Base-by-base conservation (phyloP, 495 filamentous ascomycete species). In the Durotheca rogersii region DNA sequence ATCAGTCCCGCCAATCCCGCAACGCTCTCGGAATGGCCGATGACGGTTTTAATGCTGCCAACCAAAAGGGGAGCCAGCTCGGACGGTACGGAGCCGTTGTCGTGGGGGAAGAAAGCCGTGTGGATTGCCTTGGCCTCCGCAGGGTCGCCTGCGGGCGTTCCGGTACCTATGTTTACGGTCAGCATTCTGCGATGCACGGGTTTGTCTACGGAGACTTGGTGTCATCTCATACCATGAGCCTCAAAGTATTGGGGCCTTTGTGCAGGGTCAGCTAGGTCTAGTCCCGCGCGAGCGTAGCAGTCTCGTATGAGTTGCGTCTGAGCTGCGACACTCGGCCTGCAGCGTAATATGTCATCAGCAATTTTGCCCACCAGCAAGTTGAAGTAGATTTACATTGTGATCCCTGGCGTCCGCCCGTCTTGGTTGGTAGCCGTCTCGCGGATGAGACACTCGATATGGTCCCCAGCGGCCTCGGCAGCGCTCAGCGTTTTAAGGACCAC, bases 181-280 rank as follows among this genome's bases (percentile, higher is more conserved):
- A 29, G 54, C 53, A 42, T 71, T 67, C 72, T 76, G 2, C 50
- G 41, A 2, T n/a, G n/a, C n/a, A n/a, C n/a, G n/a, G n/a, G n/a
- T n/a, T n/a, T n/a, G n/a, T n/a, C n/a, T n/a, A n/a, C n/a, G n/a
- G n/a, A n/a, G n/a, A n/a, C n/a, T n/a, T n/a, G n/a, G 54, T 65
- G 0, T 82, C 85, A 0, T 81, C 82, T 0, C n/a, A 80, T 85
- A 1, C 79, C 76, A 38, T 79, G 72, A 0, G 71, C 73, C 43
- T 81, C 76, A 11, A 79, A 72, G 47, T 77, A 83, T 5, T 51
- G 55, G 0, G 69, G 6, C 61, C 53, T 45, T 4, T 77, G 75
- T 0, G 50, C 49, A 36, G 67, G 67, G 59, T 71, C 56, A 2
- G 37, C 15, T 0, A 61, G 51, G 54, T 74, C 61, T 0, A 84